These are phyloP conservation scores for Aspergillus panamensis DNA, from an alignment of 495 filamentous ascomycete species.

Conservation along the genomic window DNA sequence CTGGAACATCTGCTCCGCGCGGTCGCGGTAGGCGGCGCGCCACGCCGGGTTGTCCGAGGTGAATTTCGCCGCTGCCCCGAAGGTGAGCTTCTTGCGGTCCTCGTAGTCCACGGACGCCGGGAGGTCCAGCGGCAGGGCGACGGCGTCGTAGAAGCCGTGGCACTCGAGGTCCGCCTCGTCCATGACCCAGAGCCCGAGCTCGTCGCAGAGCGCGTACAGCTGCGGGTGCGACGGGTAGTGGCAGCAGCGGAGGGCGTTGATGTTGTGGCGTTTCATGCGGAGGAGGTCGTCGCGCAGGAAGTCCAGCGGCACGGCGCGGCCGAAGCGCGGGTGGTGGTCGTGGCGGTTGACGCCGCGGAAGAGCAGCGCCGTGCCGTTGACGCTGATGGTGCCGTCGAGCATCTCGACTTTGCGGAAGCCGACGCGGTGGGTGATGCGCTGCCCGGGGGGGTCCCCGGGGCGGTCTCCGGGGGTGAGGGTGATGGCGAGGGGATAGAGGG, in stretches of 20 bases:
- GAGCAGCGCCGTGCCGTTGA: constrained; percentile 56
- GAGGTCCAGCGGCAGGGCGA: constrained; percentile 44
- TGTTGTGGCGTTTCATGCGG: constrained; percentile 65
- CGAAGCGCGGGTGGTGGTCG: constrained; percentile 57
- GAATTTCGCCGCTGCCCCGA: constrained; percentile 49
- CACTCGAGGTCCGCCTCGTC: constrained; percentile 71
- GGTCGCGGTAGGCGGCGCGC: constrained; percentile 63
- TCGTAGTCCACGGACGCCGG: constrained; percentile 49
- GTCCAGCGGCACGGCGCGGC: constrained; percentile 56
- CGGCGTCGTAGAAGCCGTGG: constrained; percentile 58
- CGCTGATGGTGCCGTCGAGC: constrained; percentile 51
- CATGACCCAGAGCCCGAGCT: constrained; percentile 67
- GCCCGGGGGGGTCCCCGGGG: constrained; percentile 28
- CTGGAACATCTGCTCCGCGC: constrained; percentile 58
- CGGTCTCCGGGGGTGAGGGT: constrained; percentile 2
- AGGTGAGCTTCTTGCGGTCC: constrained; percentile 52
- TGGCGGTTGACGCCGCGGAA: constrained; percentile 62
- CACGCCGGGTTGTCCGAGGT: constrained; percentile 62
- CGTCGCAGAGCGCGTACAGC: constrained; percentile 61
- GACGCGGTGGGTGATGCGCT: constrained; percentile 47
- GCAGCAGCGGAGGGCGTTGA: constrained; percentile 61
- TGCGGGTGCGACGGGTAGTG: constrained; percentile 58
- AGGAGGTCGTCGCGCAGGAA: constrained; percentile 56
- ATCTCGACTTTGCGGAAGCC: constrained; percentile 61
- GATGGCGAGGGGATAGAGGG: constrained; percentile 52